Evolutionary conservation across 2,329 filamentous ascomycete species (phyloP).

Genomic region (Aureobasidium sp.): DNA sequence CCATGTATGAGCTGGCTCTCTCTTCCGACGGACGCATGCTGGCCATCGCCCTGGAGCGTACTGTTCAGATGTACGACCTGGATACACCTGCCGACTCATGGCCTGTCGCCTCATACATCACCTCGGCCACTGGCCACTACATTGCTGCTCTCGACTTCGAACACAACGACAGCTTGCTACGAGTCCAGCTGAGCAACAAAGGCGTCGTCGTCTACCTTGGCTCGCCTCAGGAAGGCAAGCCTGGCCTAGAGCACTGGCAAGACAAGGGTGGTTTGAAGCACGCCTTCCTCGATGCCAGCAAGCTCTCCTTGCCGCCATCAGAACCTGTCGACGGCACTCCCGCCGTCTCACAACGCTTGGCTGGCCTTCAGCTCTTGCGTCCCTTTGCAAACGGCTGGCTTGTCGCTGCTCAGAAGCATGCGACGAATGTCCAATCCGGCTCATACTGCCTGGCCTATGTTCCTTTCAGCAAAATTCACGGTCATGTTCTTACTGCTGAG

Average conservation of each 20-base stretch:
- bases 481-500: slow-evolving; percentile 15
- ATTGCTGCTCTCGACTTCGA: slow-evolving; percentile 28
- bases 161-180: slow-evolving; percentile 24
- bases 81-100: slow-evolving; percentile 21
- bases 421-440: slow-evolving; percentile 18
- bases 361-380: slow-evolving; percentile 24
- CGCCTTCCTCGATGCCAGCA: slow-evolving; percentile 23
- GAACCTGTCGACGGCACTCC: neutral
- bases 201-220: slow-evolving; percentile 28
- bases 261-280: slow-evolving; percentile 23
- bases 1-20: slow-evolving; percentile 23
- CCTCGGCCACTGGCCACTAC: slow-evolving; percentile 25
- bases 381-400: slow-evolving; percentile 22
- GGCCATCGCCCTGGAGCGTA: slow-evolving; percentile 26
- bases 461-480: slow-evolving; percentile 14
- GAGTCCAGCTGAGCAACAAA: slow-evolving; percentile 25
- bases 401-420: slow-evolving; percentile 24
- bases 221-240: slow-evolving; percentile 17
- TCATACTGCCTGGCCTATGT: slow-evolving; percentile 23
- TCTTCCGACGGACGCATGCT: slow-evolving; percentile 24
- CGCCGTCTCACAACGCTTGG: neutral
- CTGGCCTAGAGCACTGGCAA: slow-evolving; percentile 24
- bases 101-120: slow-evolving; percentile 24
- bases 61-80: slow-evolving; percentile 27
- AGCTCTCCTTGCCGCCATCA: neutral